These are phyloP conservation scores for Pachyrhizus erosus DNA, from an alignment of 306 rosid species.

Conservation along the genomic window DNA sequence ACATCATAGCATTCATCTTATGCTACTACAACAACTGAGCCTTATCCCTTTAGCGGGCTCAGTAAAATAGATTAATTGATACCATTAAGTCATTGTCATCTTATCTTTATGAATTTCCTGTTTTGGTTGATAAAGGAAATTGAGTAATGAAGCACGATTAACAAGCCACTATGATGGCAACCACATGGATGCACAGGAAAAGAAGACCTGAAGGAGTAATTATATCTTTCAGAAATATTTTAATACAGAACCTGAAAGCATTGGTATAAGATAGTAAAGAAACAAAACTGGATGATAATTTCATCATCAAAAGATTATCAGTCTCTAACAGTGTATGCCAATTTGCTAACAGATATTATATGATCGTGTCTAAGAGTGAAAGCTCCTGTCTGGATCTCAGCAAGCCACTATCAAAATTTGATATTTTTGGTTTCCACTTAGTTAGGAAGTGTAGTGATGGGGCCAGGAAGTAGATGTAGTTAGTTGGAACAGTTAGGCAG, in stretches of 20 bases:
- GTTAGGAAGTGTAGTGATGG: slow-evolving; percentile 1
- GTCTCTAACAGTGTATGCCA: not conserved
- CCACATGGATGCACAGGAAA: slow-evolving; percentile 5
- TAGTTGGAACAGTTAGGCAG: not conserved
- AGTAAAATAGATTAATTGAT: slow-evolving; percentile 8
- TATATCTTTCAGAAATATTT: slow-evolving; percentile 7
- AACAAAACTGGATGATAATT: slow-evolving; percentile 1
- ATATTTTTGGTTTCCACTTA: slow-evolving; percentile 20
- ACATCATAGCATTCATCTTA: slow-evolving; percentile 25
- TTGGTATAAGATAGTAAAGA: slow-evolving; percentile 1
- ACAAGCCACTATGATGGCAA: slow-evolving; percentile 15
- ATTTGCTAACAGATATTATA: slow-evolving; percentile 17
- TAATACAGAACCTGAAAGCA: slow-evolving; percentile 8
- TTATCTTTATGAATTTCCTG: not conserved
- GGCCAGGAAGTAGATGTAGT: not conserved
- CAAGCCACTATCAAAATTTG: slow-evolving; percentile 24
- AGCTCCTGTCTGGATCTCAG: slow-evolving; percentile 34
- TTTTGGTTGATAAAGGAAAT: slow-evolving; percentile 28
- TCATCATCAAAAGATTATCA: slow-evolving; percentile 9
- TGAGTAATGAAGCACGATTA: not conserved
- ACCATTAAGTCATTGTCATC: not conserved
- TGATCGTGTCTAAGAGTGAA: not conserved
- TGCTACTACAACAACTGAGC: not conserved
- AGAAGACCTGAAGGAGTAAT: not conserved
- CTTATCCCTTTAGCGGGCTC: slow-evolving; percentile 1